Evolutionary conservation across 2,329 filamentous ascomycete genomes (phyloP).

Genomic region (Alternaria incomplexa): DNA sequence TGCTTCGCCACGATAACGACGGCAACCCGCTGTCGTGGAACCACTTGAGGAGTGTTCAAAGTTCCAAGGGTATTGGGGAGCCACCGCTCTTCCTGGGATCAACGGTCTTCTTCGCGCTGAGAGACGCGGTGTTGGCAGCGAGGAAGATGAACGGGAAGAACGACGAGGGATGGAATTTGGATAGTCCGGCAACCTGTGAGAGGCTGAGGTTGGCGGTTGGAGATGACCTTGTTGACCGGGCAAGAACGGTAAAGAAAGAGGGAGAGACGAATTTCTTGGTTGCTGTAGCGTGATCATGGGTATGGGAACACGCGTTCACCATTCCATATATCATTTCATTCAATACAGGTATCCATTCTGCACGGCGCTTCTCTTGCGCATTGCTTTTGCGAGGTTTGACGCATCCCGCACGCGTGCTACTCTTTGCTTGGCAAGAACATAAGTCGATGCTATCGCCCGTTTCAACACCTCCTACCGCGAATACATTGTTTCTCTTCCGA

Average conservation of each 20-base stretch:
- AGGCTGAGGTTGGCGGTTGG: constrained; percentile 77
- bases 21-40: constrained; percentile 71
- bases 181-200: constrained; percentile 84
- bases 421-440: not conserved
- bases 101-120: constrained; percentile 83
- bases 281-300: constrained; percentile 25
- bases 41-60: constrained; percentile 81
- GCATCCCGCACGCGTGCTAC: not conserved
- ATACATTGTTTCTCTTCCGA: no score
- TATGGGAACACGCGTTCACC: not conserved
- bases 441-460: not conserved
- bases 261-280: constrained; percentile 62
- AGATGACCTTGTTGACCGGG: constrained; percentile 76
- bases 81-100: constrained; percentile 79
- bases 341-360: not conserved
- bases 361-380: no score
- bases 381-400: not conserved
- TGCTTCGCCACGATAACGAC: constrained; percentile 71
- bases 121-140: constrained; percentile 79
- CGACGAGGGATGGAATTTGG: constrained; percentile 61
- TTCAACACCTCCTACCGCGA: not conserved
- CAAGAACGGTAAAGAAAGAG: constrained; percentile 69
- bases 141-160: constrained; percentile 56
- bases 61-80: constrained; percentile 77
- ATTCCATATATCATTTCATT: not conserved